Evolutionary conservation across 1,139 yeast species (phyloP).

Genomic region (Pichia sp.): DNA sequence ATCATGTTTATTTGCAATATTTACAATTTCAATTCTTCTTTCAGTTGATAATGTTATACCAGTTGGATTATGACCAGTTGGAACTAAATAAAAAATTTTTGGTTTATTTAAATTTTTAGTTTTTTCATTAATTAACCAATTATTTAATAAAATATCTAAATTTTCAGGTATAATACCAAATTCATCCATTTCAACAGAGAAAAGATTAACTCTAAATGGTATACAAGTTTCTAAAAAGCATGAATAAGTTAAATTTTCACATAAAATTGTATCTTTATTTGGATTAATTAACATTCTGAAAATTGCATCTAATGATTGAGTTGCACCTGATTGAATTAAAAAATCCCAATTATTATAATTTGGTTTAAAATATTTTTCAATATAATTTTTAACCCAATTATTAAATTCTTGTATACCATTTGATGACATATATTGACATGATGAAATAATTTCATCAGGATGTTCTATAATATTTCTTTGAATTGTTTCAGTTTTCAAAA

Average conservation of each 20-base stretch:
- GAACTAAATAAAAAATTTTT: conserved; percentile 46
- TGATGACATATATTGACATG: conserved; percentile 27
- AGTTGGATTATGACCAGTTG: conserved; percentile 57
- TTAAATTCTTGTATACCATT: conserved; percentile 24
- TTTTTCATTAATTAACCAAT: conserved; percentile 43
- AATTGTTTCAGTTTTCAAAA: conserved; percentile 21
- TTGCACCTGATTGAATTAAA: conserved; percentile 57
- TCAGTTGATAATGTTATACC: conserved; percentile 44
- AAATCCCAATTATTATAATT: conserved; percentile 49
- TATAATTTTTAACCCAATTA: conserved; percentile 20
- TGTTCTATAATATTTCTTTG: conserved; percentile 33
- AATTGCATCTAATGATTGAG: conserved; percentile 58
- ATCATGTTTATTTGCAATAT: conserved; percentile 46
- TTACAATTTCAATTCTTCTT: conserved; percentile 41
- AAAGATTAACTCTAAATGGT: conserved; percentile 43
- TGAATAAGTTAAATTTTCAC: conserved; percentile 52
- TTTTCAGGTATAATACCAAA: conserved; percentile 40
- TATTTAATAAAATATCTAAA: conserved; percentile 47
- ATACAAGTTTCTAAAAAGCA: conserved; percentile 50
- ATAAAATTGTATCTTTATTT: conserved; percentile 46
- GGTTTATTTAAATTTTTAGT: conserved; percentile 29
- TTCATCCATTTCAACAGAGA: conserved; percentile 45
- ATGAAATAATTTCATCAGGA: conserved; percentile 24
- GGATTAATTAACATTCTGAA: conserved; percentile 50
- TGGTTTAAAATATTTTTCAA: conserved; percentile 23